Percentiles rank a stretch among this genome's conserved stretches.
Evolutionary conservation across 805 yeast species (phyloP).

Genomic region (Schwanniomyces occidentalis): DNA sequence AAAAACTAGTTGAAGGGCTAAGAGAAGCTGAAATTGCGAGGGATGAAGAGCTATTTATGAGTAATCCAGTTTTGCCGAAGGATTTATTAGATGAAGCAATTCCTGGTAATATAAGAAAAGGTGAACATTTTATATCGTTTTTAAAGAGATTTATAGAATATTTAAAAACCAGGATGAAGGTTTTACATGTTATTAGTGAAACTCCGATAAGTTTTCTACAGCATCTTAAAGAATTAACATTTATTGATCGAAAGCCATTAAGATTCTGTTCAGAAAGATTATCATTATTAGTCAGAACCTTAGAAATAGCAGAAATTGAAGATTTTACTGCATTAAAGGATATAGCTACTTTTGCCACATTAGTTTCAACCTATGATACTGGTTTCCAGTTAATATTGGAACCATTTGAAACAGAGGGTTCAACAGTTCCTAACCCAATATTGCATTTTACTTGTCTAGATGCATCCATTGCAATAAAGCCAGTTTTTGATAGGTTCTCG

Average conservation of each 20-base stretch:
- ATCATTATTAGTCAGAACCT: conserved; percentile 82
- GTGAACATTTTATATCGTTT: conserved; percentile 95
- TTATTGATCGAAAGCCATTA: conserved; percentile 88
- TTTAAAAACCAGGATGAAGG: conserved; percentile 95
- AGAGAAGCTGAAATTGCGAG: conserved; percentile 73
- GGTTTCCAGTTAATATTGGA: conserved; percentile 92
- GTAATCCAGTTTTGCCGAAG: conserved; percentile 82
- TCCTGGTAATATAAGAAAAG: conserved; percentile 96
- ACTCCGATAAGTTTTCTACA: conserved; percentile 92
- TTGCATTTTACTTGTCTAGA: conserved; percentile 91
- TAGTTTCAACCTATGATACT: conserved; percentile 90
- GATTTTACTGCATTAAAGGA: conserved; percentile 92
- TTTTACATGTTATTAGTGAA: conserved; percentile 94
- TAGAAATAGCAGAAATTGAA: conserved; percentile 85
- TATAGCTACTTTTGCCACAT: conserved; percentile 94
- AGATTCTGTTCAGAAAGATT: conserved; percentile 90
- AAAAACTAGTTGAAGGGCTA: conserved; percentile 84
- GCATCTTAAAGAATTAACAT: conserved; percentile 90
- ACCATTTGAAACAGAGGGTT: conserved; percentile 91
- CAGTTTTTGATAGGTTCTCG: conserved; percentile 89
- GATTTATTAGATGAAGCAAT: conserved; percentile 90
- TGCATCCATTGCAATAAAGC: conserved; percentile 97
- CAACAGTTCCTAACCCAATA: conserved; percentile 95
- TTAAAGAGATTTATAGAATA: conserved; percentile 91
- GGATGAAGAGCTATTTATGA: conserved; percentile 68